Conservation (phyloP, 257 asterid species). For the Nicotiana otophora region DNA sequence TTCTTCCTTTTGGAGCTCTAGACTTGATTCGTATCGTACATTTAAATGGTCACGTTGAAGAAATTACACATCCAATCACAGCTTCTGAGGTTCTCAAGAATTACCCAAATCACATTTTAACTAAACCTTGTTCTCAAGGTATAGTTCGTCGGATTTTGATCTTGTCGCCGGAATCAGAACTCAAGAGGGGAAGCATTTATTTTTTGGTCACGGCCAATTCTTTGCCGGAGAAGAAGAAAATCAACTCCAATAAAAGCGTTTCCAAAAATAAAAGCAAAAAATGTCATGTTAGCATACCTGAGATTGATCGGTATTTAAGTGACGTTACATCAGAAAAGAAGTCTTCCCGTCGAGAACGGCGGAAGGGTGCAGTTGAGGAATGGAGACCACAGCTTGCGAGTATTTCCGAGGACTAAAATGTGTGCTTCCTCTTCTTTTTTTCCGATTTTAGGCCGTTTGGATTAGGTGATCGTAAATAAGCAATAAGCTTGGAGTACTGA, state of each 20-base stretch:
- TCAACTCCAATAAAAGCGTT: slow-evolving; percentile 16
- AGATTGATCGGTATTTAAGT: background rate
- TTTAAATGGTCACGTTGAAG: slow-evolving; percentile 69
- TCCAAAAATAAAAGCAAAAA: slow-evolving; percentile 19
- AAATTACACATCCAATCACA: slow-evolving; percentile 61
- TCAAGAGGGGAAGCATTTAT: slow-evolving; percentile 88
- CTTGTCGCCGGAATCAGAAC: slow-evolving; percentile 68
- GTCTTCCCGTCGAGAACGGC: slow-evolving; percentile 29
- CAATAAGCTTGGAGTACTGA: too few species aligned
- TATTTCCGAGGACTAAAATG: slow-evolving; percentile 42
- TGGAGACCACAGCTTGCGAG: slow-evolving; percentile 70
- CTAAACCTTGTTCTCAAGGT: slow-evolving; percentile 55
- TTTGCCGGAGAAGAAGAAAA: slow-evolving; percentile 40
- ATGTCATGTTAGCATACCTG: background rate
- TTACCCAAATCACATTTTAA: slow-evolving; percentile 72
- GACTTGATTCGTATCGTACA: slow-evolving; percentile 93
- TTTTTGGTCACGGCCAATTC: slow-evolving; percentile 80
- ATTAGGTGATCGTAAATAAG: too few species aligned
- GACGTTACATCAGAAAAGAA: slow-evolving; percentile 19
- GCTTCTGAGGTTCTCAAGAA: slow-evolving; percentile 60
- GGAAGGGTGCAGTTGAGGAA: slow-evolving; percentile 34
- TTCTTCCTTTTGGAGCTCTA: slow-evolving; percentile 93
- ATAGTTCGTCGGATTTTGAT: slow-evolving; percentile 55
- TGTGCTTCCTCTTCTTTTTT: too few species aligned
- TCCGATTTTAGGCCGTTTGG: too few species aligned